phyloP scores from a whole-genome alignment of 495 filamentous ascomycete genomes.

The Aspergillus leporis region DNA sequence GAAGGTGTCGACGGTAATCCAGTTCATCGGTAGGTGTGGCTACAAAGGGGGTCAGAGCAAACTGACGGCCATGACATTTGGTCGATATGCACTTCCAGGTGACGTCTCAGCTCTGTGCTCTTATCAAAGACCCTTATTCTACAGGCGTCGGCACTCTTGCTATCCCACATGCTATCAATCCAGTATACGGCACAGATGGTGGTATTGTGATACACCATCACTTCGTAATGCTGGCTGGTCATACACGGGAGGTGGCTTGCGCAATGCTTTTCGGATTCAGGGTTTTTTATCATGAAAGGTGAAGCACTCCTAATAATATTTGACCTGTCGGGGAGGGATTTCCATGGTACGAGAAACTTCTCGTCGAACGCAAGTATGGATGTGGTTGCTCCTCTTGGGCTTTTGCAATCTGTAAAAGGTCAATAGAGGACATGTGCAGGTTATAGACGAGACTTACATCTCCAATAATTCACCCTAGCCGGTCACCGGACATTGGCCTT shows the following conservation, averaged over 20 bases:
- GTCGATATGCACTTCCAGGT: conserved; percentile 7
- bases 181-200: conserved; percentile 11
- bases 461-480: not conserved
- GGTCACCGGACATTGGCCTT: not conserved
- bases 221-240: conserved; percentile 10
- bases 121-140: conserved; percentile 6
- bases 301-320: conserved; percentile 16
- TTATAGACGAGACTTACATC: not conserved
- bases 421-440: not conserved
- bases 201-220: conserved; percentile 13
- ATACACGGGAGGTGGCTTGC: conserved; percentile 3
- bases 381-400: not conserved
- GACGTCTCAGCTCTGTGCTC: conserved; percentile 2
- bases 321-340: conserved; percentile 1
- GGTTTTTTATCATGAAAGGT: conserved; percentile 3
- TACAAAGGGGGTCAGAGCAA: conserved; percentile 9
- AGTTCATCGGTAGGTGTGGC: conserved; percentile 4
- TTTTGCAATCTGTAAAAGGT: not conserved
- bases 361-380: not conserved
- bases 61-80: conserved; percentile 4
- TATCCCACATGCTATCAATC: conserved; percentile 9
- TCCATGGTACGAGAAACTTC: not conserved
- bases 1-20: conserved; percentile 9
- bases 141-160: not conserved
- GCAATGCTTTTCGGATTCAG: conserved; percentile 6